These are phyloP conservation scores for Calonectria hawksworthii DNA, from an alignment of 2,329 filamentous ascomycete species.

Conservation along the genomic window DNA sequence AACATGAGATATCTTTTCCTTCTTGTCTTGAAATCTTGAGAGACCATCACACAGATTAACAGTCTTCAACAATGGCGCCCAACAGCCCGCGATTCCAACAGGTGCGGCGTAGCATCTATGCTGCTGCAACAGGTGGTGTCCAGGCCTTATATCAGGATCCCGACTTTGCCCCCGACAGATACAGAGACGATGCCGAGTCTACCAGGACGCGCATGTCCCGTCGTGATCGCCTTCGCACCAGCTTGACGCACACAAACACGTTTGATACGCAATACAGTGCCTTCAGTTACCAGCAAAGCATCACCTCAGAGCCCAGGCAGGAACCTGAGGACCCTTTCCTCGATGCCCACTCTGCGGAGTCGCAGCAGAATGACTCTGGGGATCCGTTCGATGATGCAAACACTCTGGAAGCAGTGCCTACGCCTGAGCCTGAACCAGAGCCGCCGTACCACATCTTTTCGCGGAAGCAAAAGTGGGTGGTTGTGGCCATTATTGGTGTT, in stretches of 20 bases:
- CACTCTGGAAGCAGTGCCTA: background rate
- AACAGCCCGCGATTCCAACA: background rate
- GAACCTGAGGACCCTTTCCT: background rate
- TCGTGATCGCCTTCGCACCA: background rate
- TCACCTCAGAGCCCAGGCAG: background rate
- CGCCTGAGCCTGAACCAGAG: background rate
- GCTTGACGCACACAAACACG: background rate
- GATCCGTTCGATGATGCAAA: conserved; percentile 12
- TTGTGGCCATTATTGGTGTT: conserved; percentile 63
- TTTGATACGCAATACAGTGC: background rate
- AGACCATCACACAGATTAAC: background rate
- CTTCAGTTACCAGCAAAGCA: background rate
- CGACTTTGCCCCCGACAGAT: conserved; percentile 8
- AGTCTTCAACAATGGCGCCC: background rate
- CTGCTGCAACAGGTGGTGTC: background rate
- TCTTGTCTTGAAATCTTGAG: background rate
- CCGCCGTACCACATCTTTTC: conserved; percentile 21
- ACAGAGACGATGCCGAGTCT: background rate
- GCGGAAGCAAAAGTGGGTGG: conserved; percentile 53
- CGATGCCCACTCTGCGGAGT: background rate
- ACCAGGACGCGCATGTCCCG: background rate
- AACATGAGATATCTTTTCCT: too few species aligned
- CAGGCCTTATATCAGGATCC: conserved; percentile 10
- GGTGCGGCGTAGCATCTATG: background rate
- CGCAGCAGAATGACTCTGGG: background rate